A percentile compares a stretch with the other conserved stretches of the same genome.
phyloP scores from a whole-genome alignment of 106 monocot species.

The Dioscorea alata region DNA sequence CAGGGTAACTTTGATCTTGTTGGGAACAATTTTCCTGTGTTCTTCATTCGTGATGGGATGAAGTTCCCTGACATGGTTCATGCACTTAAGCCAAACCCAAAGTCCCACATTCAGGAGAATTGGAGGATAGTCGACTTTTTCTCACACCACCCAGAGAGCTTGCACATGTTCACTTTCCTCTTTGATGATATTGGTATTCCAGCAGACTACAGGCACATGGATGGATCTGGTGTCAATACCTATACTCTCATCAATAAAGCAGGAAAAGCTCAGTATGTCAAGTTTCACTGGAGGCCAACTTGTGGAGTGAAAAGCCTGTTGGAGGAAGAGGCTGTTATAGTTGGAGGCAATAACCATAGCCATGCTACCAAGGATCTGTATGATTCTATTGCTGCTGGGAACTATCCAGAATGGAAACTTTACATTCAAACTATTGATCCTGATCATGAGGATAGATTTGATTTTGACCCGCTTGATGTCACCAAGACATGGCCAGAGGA shows the following conservation, averaged over 20 bases:
- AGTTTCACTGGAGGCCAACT: slow-evolving; percentile 82
- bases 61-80: slow-evolving; percentile 89
- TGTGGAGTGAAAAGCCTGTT: slow-evolving; percentile 68
- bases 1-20: slow-evolving; percentile 85
- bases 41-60: slow-evolving; percentile 77
- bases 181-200: slow-evolving; percentile 78
- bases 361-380: slow-evolving; percentile 80
- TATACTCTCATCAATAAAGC: slow-evolving; percentile 56
- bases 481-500: slow-evolving; percentile 91
- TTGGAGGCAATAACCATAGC: slow-evolving; percentile 78
- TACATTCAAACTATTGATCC: slow-evolving; percentile 76
- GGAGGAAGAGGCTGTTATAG: slow-evolving; percentile 57
- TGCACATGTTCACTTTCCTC: slow-evolving; percentile 78
- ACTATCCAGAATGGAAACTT: slow-evolving; percentile 80
- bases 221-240: slow-evolving; percentile 78
- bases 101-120: slow-evolving; percentile 69
- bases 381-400: slow-evolving; percentile 69
- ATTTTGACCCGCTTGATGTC: slow-evolving; percentile 85
- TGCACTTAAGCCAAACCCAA: slow-evolving; percentile 80
- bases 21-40: slow-evolving; percentile 89
- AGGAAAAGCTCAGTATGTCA: slow-evolving; percentile 67
- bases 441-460: slow-evolving; percentile 59
- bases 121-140: slow-evolving; percentile 84
- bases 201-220: slow-evolving; percentile 71
- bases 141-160: slow-evolving; percentile 81